A percentile compares a stretch with the other conserved stretches of the same genome.
Conservation (phyloP, 1,284 basidiomycete genomes). For the Marasmius tenuissimus region DNA sequence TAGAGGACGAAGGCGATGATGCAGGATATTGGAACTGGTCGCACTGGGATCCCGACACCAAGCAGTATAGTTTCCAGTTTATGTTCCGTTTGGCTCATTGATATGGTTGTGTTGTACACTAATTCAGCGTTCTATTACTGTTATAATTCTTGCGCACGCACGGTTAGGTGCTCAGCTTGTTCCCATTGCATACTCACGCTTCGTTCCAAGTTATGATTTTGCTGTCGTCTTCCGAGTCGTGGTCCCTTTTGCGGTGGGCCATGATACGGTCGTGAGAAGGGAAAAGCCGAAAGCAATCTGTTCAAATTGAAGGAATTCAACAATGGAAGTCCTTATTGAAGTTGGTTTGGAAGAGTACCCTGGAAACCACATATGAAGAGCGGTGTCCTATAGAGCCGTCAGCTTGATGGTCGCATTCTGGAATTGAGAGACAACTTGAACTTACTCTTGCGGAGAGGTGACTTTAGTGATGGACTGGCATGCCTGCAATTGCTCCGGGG, state of each 20-base stretch:
- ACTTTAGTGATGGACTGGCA: slow-evolving; percentile 44
- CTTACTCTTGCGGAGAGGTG: slow-evolving; percentile 54
- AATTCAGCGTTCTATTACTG: neutral
- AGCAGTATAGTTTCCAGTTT: slow-evolving; percentile 94
- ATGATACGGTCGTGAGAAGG: slow-evolving; percentile 69
- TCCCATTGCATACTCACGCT: neutral
- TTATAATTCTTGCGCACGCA: neutral
- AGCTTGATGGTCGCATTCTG: neutral
- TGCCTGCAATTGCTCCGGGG: slow-evolving; percentile 44
- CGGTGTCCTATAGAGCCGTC: slow-evolving; percentile 45
- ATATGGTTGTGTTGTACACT: slow-evolving; percentile 16
- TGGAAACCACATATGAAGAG: slow-evolving; percentile 64
- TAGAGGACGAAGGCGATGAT: slow-evolving; percentile 91
- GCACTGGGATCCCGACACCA: slow-evolving; percentile 95
- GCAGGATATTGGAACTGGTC: slow-evolving; percentile 94
- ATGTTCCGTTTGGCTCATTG: slow-evolving; percentile 78
- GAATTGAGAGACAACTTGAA: slow-evolving; percentile 8
- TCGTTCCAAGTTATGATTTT: slow-evolving; percentile 76
- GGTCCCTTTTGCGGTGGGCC: slow-evolving; percentile 72
- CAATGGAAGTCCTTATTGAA: neutral
- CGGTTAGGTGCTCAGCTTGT: neutral
- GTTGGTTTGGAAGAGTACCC: slow-evolving; percentile 29
- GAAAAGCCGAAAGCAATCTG: slow-evolving; percentile 72
- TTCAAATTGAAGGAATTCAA: neutral
- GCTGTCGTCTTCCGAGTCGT: slow-evolving; percentile 55